A percentile compares a stretch with the other conserved stretches of the same genome.
Conservation (phyloP, 2,329 filamentous ascomycete species). For the Grosmannia clavigera region DNA sequence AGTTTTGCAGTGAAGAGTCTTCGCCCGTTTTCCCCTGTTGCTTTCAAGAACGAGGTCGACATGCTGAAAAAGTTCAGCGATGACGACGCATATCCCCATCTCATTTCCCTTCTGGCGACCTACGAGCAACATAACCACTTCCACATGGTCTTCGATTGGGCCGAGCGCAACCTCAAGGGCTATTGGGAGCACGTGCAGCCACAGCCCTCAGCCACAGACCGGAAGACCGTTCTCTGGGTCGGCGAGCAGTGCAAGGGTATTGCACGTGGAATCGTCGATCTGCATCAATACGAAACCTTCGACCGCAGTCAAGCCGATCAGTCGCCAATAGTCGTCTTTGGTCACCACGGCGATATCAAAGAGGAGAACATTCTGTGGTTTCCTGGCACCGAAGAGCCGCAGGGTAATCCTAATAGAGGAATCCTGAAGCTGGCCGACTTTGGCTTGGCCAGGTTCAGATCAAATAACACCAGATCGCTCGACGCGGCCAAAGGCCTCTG, state of each 20-base stretch:
- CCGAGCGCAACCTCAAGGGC: constrained; percentile 7
- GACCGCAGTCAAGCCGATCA: neutral
- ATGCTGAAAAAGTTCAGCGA: constrained; percentile 10
- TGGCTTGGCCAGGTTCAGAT: neutral
- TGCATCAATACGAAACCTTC: neutral
- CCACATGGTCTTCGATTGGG: constrained; percentile 13
- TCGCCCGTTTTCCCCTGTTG: no score
- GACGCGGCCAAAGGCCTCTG: neutral
- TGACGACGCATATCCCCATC: constrained; percentile 4
- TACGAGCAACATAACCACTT: constrained; percentile 10
- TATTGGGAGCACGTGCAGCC: constrained; percentile 6
- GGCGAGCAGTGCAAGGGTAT: neutral
- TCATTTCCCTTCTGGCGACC: constrained; percentile 12
- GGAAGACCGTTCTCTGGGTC: neutral
- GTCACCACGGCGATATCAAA: constrained; percentile 14
- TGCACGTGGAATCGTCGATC: neutral
- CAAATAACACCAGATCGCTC: neutral
- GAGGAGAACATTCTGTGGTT: constrained; percentile 15
- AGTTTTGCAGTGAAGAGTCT: no score
- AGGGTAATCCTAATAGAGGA: neutral
- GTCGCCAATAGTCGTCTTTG: neutral
- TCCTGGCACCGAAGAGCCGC: neutral
- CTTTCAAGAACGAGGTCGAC: constrained; percentile 11
- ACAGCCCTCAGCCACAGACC: neutral
- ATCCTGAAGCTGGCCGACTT: neutral